Evolutionary conservation across 495 filamentous ascomycete genomes (phyloP), one percentile per base, ranked within the genome.

Genomic region (Jackrogersella minutella): DNA sequence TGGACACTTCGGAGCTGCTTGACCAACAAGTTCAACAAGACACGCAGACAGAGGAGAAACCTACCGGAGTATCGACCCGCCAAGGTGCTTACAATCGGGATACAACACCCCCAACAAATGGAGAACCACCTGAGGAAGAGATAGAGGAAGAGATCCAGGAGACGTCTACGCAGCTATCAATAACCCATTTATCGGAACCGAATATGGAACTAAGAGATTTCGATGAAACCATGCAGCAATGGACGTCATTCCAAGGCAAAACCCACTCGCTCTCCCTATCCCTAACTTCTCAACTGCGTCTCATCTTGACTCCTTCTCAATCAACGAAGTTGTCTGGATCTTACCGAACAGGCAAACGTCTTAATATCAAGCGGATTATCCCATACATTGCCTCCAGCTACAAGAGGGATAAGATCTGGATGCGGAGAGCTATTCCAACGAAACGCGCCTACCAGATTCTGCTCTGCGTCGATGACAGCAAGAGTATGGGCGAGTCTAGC

Each of bases 381-480:
- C 94, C 96, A 0, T 99, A 98, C 80, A 98, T 99, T 66, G 96
- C 96, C 3, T 96, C 91, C 2, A 86, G 89, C 64, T 99, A 96
- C 85, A 97, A 97, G 84, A 91, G 94, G 61, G 96, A 99, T 84
- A 98, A 98, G 80, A 99, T 99, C 78, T 99, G 96, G 96, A 96
- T 98, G 91, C 88, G 96, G 8, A 87, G 96, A 49, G 89, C 88
- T 10, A 88, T 94, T 51, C 96, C 96, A 2, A 91, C 87, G 49
- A 97, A 97, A 76, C 90, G 96, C 17, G 88, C 89, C 64, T 98
- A 98, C 76, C 96, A 99, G 75, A 93, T 99, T 76, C 87, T 98
- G 82, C 89, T 99, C 39, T 94, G 96, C 31, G 91, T 99, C 31
- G 96, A 99, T 77, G 96, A 99, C 79, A 93, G 89, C 69, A 92